phyloP scores from a whole-genome alignment of 2,329 filamentous ascomycete species.

The Sarocladium brachiariae region DNA sequence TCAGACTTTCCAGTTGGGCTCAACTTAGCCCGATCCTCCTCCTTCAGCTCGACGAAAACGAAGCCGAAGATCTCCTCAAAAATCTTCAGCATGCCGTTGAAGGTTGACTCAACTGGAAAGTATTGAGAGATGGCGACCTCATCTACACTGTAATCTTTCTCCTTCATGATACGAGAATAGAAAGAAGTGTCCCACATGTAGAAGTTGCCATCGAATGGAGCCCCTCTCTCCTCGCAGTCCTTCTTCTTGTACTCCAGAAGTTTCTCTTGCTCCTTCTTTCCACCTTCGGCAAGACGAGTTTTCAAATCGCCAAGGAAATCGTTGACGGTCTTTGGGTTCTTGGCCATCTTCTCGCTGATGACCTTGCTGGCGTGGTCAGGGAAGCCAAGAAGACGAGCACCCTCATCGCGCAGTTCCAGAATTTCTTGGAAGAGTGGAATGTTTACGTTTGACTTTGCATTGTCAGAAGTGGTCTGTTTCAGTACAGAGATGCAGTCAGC shows the following conservation, averaged over 20 bases:
- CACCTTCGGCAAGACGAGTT: conserved; percentile 59
- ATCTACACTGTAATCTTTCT: conserved; percentile 73
- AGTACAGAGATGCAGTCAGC: not conserved
- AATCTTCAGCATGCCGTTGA: conserved; percentile 72
- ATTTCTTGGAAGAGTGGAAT: conserved; percentile 68
- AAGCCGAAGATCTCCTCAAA: conserved; percentile 79
- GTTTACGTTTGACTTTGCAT: conserved; percentile 63
- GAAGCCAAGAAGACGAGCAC: conserved; percentile 70
- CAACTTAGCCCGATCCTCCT: conserved; percentile 56
- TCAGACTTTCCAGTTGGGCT: conserved; percentile 61
- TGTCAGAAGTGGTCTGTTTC: conserved; percentile 2
- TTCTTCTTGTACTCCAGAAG: conserved; percentile 69
- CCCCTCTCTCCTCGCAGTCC: conserved; percentile 53
- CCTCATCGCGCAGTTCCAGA: conserved; percentile 69
- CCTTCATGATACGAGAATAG: conserved; percentile 74
- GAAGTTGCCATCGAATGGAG: conserved; percentile 60
- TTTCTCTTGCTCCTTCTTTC: conserved; percentile 61
- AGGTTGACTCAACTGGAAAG: conserved; percentile 69
- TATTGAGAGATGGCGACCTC: conserved; percentile 77
- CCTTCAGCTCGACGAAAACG: conserved; percentile 65
- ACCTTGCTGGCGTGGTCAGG: conserved; percentile 68
- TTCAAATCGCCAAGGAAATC: conserved; percentile 67
- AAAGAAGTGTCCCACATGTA: conserved; percentile 79
- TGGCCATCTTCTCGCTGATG: conserved; percentile 83
- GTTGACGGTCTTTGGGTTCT: conserved; percentile 64